Evolutionary conservation across 208 protist genomes (phyloP), one percentile per base, ranked within the genome.

Genomic region (Leishmania braziliensis): DNA sequence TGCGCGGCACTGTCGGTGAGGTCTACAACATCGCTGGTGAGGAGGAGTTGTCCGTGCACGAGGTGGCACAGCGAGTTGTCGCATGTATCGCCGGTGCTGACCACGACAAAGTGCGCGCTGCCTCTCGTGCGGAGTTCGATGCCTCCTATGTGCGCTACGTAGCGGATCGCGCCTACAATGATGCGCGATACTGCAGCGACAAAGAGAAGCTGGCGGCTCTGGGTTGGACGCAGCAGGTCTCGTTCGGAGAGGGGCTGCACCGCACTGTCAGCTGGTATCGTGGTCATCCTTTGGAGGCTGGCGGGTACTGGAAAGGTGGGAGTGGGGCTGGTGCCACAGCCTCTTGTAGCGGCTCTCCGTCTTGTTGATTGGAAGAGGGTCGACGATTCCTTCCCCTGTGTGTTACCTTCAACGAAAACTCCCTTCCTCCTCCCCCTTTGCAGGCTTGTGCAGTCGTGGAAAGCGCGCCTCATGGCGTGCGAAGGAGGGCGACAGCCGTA

Each of bases 151-250:
- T 92, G 53, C 70, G 68, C 46, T 89, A 89, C 77, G 86, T 89
- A 12, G 82, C 77, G 63, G 88, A 93, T 74, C 87, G 97, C n/a
- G 79, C 83, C 43, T 98, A 97, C 89, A 98, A 98, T 84, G 97
- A 98, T 73, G 69, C 81, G 72, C 83, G 95, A n/a, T 98, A 98
- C 89, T 84, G 83, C 76, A 95, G 98, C 62, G 80, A 86, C 56
- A 81, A 72, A 39, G 51, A 76, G 14, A 95, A 96, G 78, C 85
- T 98, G 29, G 36, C 85, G 23, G 80, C 81, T 48, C 86, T 98
- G 26, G 96, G 96, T 20, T 98, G 96, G 96, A 43, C 54, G 74
- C 79, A 78, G 66, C 39, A 82, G 65, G 80, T 95, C 16, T 16
- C 36, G 1, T 98, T 92, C 68, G 82, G 90, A 29, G 84, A 92